phyloP scores from a whole-genome alignment of 257 asterid species.

The Voacanga thouarsii region DNA sequence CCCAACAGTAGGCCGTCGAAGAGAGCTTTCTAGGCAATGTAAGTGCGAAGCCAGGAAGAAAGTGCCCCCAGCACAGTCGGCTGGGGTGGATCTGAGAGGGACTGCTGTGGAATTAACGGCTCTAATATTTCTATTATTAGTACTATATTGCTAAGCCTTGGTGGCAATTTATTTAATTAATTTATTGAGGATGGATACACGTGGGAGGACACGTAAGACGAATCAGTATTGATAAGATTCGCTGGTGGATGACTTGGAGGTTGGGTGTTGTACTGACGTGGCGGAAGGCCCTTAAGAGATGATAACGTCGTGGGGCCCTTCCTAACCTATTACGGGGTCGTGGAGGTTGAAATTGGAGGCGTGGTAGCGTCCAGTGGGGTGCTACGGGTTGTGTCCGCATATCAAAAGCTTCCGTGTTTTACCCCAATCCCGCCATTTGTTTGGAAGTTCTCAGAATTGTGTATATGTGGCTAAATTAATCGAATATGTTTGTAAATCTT shows the following conservation, averaged over 20 bases:
- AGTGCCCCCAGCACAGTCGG: not conserved
- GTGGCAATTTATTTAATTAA: no score
- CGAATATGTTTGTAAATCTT: no score
- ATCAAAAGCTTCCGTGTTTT: no score
- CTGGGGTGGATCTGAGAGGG: not conserved
- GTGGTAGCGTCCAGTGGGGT: no score
- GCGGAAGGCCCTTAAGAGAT: conserved; percentile 23
- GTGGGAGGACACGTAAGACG: conserved; percentile 37
- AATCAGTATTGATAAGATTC: conserved; percentile 23
- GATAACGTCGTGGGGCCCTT: not conserved
- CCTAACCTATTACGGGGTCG: not conserved
- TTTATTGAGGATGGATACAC: conserved; percentile 19
- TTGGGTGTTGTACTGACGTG: conserved; percentile 24
- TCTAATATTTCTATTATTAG: not conserved
- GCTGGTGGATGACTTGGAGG: not conserved
- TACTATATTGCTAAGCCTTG: no score
- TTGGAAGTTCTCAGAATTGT: no score
- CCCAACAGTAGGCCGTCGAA: not conserved
- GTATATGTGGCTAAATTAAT: no score
- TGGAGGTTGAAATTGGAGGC: not conserved
- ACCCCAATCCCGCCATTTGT: no score
- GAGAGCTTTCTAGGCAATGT: not conserved
- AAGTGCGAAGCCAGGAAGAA: not conserved
- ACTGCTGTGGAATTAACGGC: conserved; percentile 19
- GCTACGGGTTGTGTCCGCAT: no score